Conservation (phyloP, 495 filamentous ascomycete species). For the Penicillium daleae region DNA sequence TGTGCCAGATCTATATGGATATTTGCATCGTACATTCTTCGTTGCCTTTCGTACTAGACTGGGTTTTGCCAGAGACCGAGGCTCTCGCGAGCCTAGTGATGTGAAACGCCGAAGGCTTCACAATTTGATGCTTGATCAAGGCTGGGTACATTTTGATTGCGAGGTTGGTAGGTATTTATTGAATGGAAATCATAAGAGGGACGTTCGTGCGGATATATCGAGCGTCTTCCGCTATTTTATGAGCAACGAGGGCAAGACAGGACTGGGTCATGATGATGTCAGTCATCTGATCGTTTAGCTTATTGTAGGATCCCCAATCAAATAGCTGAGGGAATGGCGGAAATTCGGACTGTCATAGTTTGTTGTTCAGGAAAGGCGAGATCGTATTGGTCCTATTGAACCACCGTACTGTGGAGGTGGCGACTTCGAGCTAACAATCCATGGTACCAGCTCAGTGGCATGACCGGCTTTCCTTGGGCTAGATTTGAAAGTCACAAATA, state of each 20-base stretch:
- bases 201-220: neutral
- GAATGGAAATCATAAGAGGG: neutral
- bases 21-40: slow-evolving; percentile 27
- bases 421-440: slow-evolving; percentile 6
- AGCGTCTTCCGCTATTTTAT: neutral
- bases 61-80: slow-evolving; percentile 13
- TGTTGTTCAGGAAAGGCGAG: neutral
- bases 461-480: neutral
- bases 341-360: neutral
- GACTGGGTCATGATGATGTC: slow-evolving; percentile 17
- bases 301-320: slow-evolving; percentile 1
- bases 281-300: slow-evolving; percentile 14
- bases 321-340: too few species aligned
- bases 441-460: slow-evolving; percentile 11
- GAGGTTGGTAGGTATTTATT: neutral
- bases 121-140: slow-evolving; percentile 20
- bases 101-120: slow-evolving; percentile 12
- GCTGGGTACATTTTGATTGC: slow-evolving; percentile 15
- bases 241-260: neutral
- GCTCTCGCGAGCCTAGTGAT: slow-evolving; percentile 12
- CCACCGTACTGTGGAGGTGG: slow-evolving; percentile 18
- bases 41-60: slow-evolving; percentile 7
- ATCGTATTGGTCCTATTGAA: slow-evolving; percentile 12
- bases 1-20: too few species aligned
- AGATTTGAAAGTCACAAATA: neutral